Base-by-base conservation (phyloP, 176 grass and related monocot species). In the Juncus effusus region DNA sequence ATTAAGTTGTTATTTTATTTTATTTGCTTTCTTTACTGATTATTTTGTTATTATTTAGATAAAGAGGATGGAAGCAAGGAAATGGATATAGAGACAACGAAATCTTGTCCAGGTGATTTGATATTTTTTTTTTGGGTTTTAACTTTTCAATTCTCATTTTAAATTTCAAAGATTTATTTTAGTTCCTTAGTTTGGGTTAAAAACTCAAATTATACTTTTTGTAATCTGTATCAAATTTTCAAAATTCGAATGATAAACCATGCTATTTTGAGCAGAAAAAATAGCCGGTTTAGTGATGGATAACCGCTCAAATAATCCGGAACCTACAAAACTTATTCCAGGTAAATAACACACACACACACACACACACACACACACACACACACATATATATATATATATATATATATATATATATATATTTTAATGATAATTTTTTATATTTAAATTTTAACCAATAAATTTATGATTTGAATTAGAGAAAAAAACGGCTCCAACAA, bases 191-290 rank as follows among this genome's bases (percentile, higher is more conserved):
- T 49, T 52, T 42, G 13, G 45, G 45, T n/a, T 19, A 6, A 45
- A 16, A 51, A 28, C 19, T 63, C 15, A 51, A 63, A 63, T 50
- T 38, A 11, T 51, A 45, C n/a, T 38, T 74, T 45, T 38, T 39
- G 16, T 28, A 28, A 28, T 28, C 19, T 28, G 19, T 28, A 28
- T 28, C 19, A 28, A 28, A 28, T 28, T 28, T 28, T 28, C 19
- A 28, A 28, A 28, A 28, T 28, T 28, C 19, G 19, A 28, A 28
- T 28, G 19, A 28, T 28, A 28, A 28, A 28, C 19, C 19, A 28
- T 47, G 44, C 4, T 47, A 76, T 80, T 62, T 78, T 38, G 65
- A 88, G 81, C 38, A 72, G 81, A 85, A 38, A 88, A 85, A 70
- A 90, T 76, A 58, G 7, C 64, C 3, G 68, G 76, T 65, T 62